Conservation (phyloP, 768 basidiomycete species). For the Mycena galopus region DNA sequence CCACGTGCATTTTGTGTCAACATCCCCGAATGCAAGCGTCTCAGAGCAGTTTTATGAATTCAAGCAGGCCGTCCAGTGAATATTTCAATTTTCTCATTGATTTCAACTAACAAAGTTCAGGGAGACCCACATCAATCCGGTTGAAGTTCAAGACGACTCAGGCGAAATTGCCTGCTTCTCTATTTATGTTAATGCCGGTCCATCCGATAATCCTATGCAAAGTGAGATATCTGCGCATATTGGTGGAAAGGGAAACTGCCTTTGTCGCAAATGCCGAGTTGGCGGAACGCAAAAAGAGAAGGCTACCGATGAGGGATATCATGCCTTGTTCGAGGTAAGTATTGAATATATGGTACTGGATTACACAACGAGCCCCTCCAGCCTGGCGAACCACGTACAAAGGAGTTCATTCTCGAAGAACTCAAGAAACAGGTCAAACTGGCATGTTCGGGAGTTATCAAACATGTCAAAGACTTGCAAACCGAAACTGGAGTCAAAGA, state of each 20-base stretch:
- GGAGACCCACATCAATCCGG: slow-evolving; percentile 45
- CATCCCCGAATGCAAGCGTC: slow-evolving; percentile 50
- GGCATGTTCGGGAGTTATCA: slow-evolving; percentile 48
- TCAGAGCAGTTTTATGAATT: slow-evolving; percentile 54
- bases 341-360: no score
- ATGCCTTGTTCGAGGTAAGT: slow-evolving; percentile 47
- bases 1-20: slow-evolving; percentile 54
- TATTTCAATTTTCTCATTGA: slow-evolving; percentile 20
- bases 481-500: slow-evolving; percentile 55
- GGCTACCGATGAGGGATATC: slow-evolving; percentile 48
- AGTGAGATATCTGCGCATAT: not conserved
- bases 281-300: slow-evolving; percentile 53
- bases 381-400: slow-evolving; percentile 41
- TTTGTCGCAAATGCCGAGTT: not conserved
- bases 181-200: slow-evolving; percentile 3
- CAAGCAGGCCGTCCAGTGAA: slow-evolving; percentile 45
- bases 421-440: slow-evolving; percentile 47
- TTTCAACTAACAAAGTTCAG: no score
- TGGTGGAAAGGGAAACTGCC: not conserved
- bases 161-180: slow-evolving; percentile 40
- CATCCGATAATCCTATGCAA: not conserved
- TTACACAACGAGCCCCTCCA: no score
- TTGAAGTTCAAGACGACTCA: slow-evolving; percentile 48
- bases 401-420: slow-evolving; percentile 35
- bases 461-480: slow-evolving; percentile 45